A percentile compares a stretch with the other conserved stretches of the same genome.
These are phyloP conservation scores for Septoria petroselini DNA, from an alignment of 2,329 filamentous ascomycete species.

Conservation along the genomic window DNA sequence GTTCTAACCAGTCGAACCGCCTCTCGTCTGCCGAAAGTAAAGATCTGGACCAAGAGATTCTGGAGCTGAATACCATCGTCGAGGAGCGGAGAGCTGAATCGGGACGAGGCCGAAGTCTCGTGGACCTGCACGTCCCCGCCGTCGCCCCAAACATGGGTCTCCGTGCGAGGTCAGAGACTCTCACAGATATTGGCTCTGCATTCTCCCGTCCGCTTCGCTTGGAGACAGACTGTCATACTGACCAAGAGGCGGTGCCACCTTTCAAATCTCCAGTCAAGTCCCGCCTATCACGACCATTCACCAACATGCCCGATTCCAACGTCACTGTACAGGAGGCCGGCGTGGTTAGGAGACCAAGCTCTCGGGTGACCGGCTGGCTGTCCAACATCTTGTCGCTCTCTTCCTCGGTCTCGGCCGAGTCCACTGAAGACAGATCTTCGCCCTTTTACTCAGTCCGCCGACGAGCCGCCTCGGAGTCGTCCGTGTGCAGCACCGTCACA, in stretches of 20 bases:
- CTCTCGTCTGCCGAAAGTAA: constrained; percentile 16
- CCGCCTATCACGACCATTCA: constrained; percentile 26
- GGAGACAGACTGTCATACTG: constrained; percentile 9
- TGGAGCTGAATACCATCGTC: constrained; percentile 50
- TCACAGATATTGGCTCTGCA: constrained; percentile 49
- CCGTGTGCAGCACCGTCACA: constrained; percentile 25
- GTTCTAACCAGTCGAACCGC: constrained; percentile 30
- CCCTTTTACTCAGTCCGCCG: constrained; percentile 25
- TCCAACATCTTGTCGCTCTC: constrained; percentile 27
- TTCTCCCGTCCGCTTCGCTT: constrained; percentile 41
- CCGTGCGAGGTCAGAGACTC: constrained; percentile 47
- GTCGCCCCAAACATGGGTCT: constrained; percentile 47
- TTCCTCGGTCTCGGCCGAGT: constrained; percentile 1
- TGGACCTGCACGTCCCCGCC: constrained; percentile 45
- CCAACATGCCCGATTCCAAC: constrained; percentile 23
- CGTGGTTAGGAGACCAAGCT: constrained; percentile 18
- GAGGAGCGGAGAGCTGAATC: constrained; percentile 47
- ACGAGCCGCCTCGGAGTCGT: constrained; percentile 24
- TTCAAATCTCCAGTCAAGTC: constrained; percentile 24
- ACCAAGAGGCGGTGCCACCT: constrained; percentile 9
- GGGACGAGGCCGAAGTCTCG: constrained; percentile 24
- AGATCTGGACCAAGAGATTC: constrained; percentile 46
- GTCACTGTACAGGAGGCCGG: constrained; percentile 11
- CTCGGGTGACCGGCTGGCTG: constrained; percentile 33
- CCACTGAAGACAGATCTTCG: constrained; percentile 1